Base-by-base conservation (phyloP, 441 rosid species). In the California macrophylla region DNA sequence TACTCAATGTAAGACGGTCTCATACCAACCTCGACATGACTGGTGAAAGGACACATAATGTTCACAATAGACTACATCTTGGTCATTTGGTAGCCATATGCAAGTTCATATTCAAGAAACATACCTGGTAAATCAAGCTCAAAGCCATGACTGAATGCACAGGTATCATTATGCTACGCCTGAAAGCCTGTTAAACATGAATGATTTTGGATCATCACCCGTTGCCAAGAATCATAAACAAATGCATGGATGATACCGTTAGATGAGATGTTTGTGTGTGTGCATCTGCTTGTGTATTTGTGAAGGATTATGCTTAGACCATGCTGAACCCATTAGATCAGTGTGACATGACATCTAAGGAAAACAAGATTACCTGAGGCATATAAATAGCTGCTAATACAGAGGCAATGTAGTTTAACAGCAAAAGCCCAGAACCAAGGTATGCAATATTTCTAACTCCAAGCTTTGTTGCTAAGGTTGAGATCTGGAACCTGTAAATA, bases 391-490 rank as follows among this genome's bases (percentile, higher is more conserved):
- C 98, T 40, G 91, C 85, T 65, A 85, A 76, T 60, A 89, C 72
- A 71, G 97, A 89, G 66, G 89, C 87, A 34, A 88, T 28, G 81
- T 93, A 91, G 74, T 91, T 93, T 78, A 89, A 81, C 70, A 89
- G 83, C 79, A 91, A 76, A 74, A 93, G 91, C 67, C 91, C 96
- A 68, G 94, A 82, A 68, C 97, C 96, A 29, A 93, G 90, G 72
- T 89, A 91, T 23, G 96, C 86, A 75, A 93, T 90, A 74, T 93
- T 93, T 81, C 96, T 85, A 64, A 93, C 94, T 74, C 96, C 98
- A 77, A 91, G 96, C 79, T 79, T 90, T 73, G 96, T 91, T 68
- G 97, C 97, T 29, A 93, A 77, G 16, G 97, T 93, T 72, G 96
- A 91, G 82, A 93, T 91, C 75, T 89, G 87, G 78, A 84, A 93